Conservation (phyloP, 2,329 filamentous ascomycete species). For the Aspergillus felis region DNA sequence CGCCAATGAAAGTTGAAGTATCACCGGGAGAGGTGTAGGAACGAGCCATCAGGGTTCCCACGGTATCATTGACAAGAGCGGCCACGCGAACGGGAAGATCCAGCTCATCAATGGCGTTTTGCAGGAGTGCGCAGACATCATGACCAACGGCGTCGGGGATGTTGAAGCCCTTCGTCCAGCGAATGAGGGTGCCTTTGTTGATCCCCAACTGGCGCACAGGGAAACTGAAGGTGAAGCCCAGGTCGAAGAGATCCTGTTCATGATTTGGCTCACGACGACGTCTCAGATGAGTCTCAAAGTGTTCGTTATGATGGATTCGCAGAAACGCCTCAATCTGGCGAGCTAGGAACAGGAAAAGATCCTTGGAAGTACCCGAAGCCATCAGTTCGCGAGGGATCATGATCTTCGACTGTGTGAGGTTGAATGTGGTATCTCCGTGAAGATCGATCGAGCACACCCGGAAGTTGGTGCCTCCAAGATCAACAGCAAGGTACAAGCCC, state of each 20-base stretch:
- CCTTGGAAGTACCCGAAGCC: slow-evolving; percentile 77
- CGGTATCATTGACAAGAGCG: slow-evolving; percentile 94
- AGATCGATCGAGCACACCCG: slow-evolving; percentile 92
- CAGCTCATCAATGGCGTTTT: slow-evolving; percentile 82
- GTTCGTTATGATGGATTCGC: slow-evolving; percentile 79
- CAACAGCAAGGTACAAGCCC: slow-evolving; percentile 94
- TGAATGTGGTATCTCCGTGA: slow-evolving; percentile 92
- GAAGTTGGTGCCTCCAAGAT: slow-evolving; percentile 98
- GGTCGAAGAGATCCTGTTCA: slow-evolving; percentile 77
- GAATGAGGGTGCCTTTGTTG: slow-evolving; percentile 88
- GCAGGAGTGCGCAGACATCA: slow-evolving; percentile 87
- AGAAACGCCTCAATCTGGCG: slow-evolving; percentile 90
- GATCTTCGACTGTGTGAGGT: slow-evolving; percentile 87
- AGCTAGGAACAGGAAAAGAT: slow-evolving; percentile 89
- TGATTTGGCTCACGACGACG: slow-evolving; percentile 60
- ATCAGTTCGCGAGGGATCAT: slow-evolving; percentile 87
- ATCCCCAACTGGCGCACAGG: slow-evolving; percentile 91
- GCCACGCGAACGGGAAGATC: slow-evolving; percentile 89
- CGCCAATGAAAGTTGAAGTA: slow-evolving; percentile 81
- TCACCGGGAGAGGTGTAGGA: slow-evolving; percentile 91
- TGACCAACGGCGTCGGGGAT: slow-evolving; percentile 92
- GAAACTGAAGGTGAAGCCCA: slow-evolving; percentile 99
- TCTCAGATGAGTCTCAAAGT: slow-evolving; percentile 68
- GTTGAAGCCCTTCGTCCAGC: slow-evolving; percentile 98
- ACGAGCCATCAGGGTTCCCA: slow-evolving; percentile 94